Percentiles rank a stretch among this genome's conserved stretches.
These are phyloP conservation scores for Blastobotrys peoriensis DNA, from an alignment of 805 yeast species.

Conservation along the genomic window DNA sequence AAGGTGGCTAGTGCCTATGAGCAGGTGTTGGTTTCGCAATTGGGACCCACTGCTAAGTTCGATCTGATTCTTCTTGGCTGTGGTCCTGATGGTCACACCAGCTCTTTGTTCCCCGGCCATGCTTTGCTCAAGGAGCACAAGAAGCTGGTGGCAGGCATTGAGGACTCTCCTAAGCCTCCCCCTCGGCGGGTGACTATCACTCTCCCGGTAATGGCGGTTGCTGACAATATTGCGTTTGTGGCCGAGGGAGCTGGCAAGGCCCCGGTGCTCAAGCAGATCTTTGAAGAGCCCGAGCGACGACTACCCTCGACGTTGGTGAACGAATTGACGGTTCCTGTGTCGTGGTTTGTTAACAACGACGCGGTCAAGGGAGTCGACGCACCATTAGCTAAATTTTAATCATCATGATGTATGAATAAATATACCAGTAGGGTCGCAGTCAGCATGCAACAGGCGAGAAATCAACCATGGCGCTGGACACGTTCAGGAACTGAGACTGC, in stretches of 20 bases:
- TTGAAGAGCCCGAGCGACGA: constrained; percentile 38
- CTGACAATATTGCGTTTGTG: constrained; percentile 61
- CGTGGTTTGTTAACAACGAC: constrained; percentile 80
- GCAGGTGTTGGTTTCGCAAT: constrained; percentile 44
- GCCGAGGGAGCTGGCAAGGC: constrained; percentile 89
- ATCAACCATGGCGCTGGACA: too few relatives aligned
- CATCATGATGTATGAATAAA: too few relatives aligned
- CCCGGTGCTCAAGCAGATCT: constrained; percentile 61
- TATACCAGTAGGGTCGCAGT: too few relatives aligned
- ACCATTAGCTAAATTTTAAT: constrained; percentile 6
- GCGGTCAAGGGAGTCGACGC: constrained; percentile 59
- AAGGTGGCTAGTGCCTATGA: constrained; percentile 63
- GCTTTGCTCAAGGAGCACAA: constrained; percentile 49
- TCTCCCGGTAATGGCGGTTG: constrained; percentile 60
- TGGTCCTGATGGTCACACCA: constrained; percentile 96
- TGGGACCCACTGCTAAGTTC: constrained; percentile 30
- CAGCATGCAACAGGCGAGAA: too few relatives aligned
- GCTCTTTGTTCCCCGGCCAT: constrained; percentile 89
- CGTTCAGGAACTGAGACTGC: too few relatives aligned
- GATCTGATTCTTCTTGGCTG: constrained; percentile 80
- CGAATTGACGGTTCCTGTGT: constrained; percentile 45
- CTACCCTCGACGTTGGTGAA: constrained; percentile 73
- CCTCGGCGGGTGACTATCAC: constrained; percentile 88
- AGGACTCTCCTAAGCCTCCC: constrained; percentile 91
- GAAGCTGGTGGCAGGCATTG: constrained; percentile 54